A percentile compares a stretch with the other conserved stretches of the same genome.
phyloP scores from a whole-genome alignment of 257 asterid species.

The Fraxinus excelsior region DNA sequence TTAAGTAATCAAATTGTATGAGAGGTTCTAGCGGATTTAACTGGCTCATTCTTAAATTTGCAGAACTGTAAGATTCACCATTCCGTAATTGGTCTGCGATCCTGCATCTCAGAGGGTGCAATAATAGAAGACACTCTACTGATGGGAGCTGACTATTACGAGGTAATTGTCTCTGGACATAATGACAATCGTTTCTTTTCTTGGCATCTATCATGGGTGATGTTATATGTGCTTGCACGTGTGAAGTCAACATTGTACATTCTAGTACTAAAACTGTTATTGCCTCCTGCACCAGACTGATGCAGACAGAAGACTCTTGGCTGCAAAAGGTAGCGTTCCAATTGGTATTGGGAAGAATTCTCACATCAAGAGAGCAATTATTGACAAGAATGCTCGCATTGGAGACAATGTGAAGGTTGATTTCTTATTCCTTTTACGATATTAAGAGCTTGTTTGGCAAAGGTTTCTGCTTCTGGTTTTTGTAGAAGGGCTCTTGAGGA shows the following conservation, averaged over 20 bases:
- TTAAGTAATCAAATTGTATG: not conserved
- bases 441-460: not conserved
- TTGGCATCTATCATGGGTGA: not conserved
- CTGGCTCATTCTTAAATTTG: not conserved
- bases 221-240: not conserved
- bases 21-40: slow-evolving; percentile 7
- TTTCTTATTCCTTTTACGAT: not conserved
- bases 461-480: too few relatives aligned
- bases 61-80: slow-evolving; percentile 72
- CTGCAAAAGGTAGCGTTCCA: slow-evolving; percentile 57
- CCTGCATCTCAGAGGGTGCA: slow-evolving; percentile 77
- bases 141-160: slow-evolving; percentile 83
- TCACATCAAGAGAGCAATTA: slow-evolving; percentile 65
- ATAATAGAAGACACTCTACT: slow-evolving; percentile 62
- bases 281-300: slow-evolving; percentile 46
- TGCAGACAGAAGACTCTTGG: slow-evolving; percentile 44
- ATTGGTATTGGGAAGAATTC: slow-evolving; percentile 64
- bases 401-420: slow-evolving; percentile 61
- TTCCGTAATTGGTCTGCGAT: slow-evolving; percentile 66
- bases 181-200: not conserved
- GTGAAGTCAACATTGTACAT: not conserved
- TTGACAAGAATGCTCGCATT: slow-evolving; percentile 68
- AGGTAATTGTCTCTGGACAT: slow-evolving; percentile 36
- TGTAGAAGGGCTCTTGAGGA: not conserved
- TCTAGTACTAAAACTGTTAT: not conserved